Evolutionary conservation across 345 rosid species (phyloP).

Genomic region (Arabidopsis suecica): DNA sequence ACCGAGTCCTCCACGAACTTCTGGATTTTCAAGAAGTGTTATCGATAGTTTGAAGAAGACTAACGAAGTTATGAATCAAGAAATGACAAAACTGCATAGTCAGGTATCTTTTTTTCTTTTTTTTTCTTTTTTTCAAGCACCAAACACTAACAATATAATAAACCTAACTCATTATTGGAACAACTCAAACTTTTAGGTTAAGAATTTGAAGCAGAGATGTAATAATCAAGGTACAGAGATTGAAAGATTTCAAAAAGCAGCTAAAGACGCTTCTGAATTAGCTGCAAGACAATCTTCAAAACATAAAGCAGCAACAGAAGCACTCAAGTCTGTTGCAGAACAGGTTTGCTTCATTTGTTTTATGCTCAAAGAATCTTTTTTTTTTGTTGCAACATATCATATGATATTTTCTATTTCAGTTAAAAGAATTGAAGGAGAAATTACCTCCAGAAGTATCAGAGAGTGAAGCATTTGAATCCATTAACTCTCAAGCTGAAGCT

Average conservation of each 20-base stretch:
- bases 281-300: constrained; percentile 62
- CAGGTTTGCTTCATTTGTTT: constrained; percentile 55
- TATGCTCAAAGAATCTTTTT: neutral
- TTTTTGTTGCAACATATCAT: neutral
- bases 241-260: constrained; percentile 51
- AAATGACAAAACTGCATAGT: constrained; percentile 69
- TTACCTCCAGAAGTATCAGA: constrained; percentile 62
- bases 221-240: constrained; percentile 69
- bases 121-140: neutral
- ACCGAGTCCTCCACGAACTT: constrained; percentile 76
- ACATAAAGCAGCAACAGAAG: constrained; percentile 57
- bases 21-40: constrained; percentile 72
- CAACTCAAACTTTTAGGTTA: constrained; percentile 52
- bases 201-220: constrained; percentile 62
- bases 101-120: constrained; percentile 53
- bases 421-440: constrained; percentile 58
- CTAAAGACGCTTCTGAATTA: constrained; percentile 54
- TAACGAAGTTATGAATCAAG: constrained; percentile 83
- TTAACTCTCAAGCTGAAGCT: constrained; percentile 61
- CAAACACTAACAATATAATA: neutral
- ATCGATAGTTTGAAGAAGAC: constrained; percentile 90
- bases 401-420: constrained; percentile 48
- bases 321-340: constrained; percentile 55
- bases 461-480: constrained; percentile 57
- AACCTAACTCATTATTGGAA: neutral